Base-by-base conservation (phyloP, 106 monocot genomes). In the Vanilla planifolia region DNA sequence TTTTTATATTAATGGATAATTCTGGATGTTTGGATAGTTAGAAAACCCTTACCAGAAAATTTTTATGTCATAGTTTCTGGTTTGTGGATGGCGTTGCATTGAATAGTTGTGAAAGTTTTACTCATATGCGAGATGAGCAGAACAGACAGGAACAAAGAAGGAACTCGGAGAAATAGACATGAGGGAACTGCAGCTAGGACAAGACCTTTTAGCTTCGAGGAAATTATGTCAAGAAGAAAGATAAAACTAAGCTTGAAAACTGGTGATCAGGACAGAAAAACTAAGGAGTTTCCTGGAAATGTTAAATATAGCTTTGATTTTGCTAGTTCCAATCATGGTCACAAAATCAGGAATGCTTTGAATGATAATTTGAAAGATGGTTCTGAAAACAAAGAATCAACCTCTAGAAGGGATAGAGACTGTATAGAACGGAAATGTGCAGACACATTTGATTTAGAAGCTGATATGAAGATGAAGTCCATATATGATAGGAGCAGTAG, bases 161-260 rank as follows among this genome's bases (percentile, higher is more conserved):
- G 53, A 41, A 29, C 61, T 57, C 19, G 52, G 60, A 76, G 53
- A 39, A 64, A 46, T 64, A 53, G 57, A 48, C 65, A 62, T 62
- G 84, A 81, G 67, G 81, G 81, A 27, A 88, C 98, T 30, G 43
- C 92, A 62, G 98, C 98, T 59, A 66, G 98, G 13, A 92, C 88
- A 57, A 81, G 98, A 34, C 81, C 98, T 67, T 42, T 92, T 34
- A 82, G 82, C 63, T 70, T 81, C 73, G 82, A 88, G 39, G 77
- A 98, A 16, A 74, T 92, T 34, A 77, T 98, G 81, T 64, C 57
- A 41, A 81, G 79, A 69, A 81, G 98, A 62, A 82, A 75, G 48
- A 85, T 78, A 59, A 85, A 82, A 67, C 41, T 48, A 11, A 39
- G 14, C 33, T 37, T 64, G 46, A 71, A 72, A 34, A 25, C 37